phyloP scores from a whole-genome alignment of 2,329 filamentous ascomycete species.

The Ceratocystis albifundus region DNA sequence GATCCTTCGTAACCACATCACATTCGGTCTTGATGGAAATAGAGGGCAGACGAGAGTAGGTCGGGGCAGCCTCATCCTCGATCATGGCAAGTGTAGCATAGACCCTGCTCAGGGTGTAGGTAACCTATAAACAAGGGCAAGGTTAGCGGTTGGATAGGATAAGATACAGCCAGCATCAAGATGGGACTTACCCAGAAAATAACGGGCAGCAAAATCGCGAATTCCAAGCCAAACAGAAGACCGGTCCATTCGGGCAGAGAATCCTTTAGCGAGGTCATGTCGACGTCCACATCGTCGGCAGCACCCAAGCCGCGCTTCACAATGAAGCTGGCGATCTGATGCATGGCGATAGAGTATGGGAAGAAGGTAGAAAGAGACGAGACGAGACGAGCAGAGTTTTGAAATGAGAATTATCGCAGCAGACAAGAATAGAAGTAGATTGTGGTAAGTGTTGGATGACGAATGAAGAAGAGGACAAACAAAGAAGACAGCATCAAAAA shows the following conservation, averaged over 20 bases:
- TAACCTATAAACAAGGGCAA: constrained; percentile 30
- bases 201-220: constrained; percentile 5
- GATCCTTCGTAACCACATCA: constrained; percentile 27
- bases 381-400: neutral
- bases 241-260: constrained; percentile 12
- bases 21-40: constrained; percentile 30
- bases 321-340: constrained; percentile 3
- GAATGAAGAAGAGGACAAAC: neutral
- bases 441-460: too few relatives aligned
- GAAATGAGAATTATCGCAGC: neutral
- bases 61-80: constrained; percentile 46
- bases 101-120: constrained; percentile 41
- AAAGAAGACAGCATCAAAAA: constrained; percentile 5
- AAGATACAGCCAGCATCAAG: neutral
- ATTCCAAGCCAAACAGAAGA: constrained; percentile 11
- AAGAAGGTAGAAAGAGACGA: neutral
- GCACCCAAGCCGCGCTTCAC: constrained; percentile 12
- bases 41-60: constrained; percentile 42
- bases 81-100: constrained; percentile 46
- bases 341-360: neutral
- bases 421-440: neutral
- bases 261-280: constrained; percentile 8
- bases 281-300: constrained; percentile 2
- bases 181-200: constrained; percentile 20
- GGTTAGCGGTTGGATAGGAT: neutral